Conservation (phyloP, 2,329 filamentous ascomycete species). For the Monosporascus sp. region DNA sequence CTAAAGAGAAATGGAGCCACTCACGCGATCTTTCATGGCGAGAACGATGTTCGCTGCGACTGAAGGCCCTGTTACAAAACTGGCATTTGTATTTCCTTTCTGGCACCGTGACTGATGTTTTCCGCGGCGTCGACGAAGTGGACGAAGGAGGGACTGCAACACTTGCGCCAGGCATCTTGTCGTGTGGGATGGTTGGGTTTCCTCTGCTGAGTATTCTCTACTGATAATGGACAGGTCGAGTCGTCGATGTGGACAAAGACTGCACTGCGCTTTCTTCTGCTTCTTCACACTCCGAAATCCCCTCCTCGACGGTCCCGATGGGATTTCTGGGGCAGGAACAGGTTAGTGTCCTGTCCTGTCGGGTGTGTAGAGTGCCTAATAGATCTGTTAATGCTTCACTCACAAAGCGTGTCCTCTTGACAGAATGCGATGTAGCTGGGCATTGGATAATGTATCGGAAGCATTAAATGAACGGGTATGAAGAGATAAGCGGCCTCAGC, state of each 20-base stretch:
- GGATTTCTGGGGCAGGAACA: background rate
- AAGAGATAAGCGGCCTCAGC: background rate
- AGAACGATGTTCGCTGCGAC: slow-evolving; percentile 93
- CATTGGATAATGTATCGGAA: background rate
- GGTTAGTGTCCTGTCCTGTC: background rate
- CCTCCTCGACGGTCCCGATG: background rate
- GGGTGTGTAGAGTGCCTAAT: background rate
- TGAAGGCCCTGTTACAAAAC: slow-evolving; percentile 97
- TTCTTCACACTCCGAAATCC: background rate
- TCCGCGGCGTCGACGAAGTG: slow-evolving; percentile 68
- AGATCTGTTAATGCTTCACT: background rate
- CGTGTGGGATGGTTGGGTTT: slow-evolving; percentile 19
- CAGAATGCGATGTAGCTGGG: background rate
- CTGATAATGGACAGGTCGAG: background rate
- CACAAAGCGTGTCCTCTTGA: slow-evolving; percentile 1
- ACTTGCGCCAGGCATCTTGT: slow-evolving; percentile 65
- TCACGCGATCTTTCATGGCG: slow-evolving; percentile 97
- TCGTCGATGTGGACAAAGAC: background rate
- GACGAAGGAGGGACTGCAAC: slow-evolving; percentile 59
- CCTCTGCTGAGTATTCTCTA: slow-evolving; percentile 4
- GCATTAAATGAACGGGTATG: background rate
- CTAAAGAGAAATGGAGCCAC: slow-evolving; percentile 37
- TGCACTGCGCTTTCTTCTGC: background rate
- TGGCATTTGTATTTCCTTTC: slow-evolving; percentile 99
- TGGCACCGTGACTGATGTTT: slow-evolving; percentile 64